phyloP scores from a whole-genome alignment of 208 protist genomes.

The Phytomonas sp. region DNA sequence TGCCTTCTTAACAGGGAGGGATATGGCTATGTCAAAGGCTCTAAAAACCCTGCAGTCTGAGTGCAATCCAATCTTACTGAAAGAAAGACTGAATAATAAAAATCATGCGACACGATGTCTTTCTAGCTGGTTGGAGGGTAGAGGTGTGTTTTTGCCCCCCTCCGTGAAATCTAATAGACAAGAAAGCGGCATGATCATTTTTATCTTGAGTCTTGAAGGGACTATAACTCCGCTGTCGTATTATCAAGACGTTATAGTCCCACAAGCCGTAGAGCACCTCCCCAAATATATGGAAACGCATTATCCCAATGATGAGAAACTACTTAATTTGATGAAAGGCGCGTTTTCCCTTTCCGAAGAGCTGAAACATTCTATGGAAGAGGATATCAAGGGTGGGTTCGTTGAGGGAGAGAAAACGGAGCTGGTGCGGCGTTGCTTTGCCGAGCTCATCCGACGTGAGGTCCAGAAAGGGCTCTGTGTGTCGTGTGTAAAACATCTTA shows the following conservation, averaged over 20 bases:
- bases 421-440: too few relatives aligned
- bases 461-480: too few relatives aligned
- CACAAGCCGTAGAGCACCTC: slow-evolving; percentile 23
- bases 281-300: slow-evolving; percentile 25
- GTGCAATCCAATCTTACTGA: too few relatives aligned
- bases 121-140: too few relatives aligned
- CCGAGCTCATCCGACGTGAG: too few relatives aligned
- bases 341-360: slow-evolving; percentile 4
- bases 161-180: too few relatives aligned
- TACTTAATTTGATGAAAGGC: slow-evolving; percentile 14
- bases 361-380: slow-evolving; percentile 13
- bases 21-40: too few relatives aligned
- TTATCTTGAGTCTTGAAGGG: slow-evolving; percentile 73
- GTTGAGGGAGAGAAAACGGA: neutral
- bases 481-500: too few relatives aligned
- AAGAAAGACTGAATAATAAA: too few relatives aligned
- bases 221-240: slow-evolving; percentile 82
- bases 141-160: too few relatives aligned
- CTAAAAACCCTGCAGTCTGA: too few relatives aligned
- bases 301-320: slow-evolving; percentile 23
- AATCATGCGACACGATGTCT: too few relatives aligned
- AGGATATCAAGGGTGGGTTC: neutral
- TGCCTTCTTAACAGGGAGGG: neutral
- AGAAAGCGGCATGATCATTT: slow-evolving; percentile 21
- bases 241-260: slow-evolving; percentile 51